Evolutionary conservation across 768 basidiomycete species (phyloP).

Genomic region (Russula olivacea): DNA sequence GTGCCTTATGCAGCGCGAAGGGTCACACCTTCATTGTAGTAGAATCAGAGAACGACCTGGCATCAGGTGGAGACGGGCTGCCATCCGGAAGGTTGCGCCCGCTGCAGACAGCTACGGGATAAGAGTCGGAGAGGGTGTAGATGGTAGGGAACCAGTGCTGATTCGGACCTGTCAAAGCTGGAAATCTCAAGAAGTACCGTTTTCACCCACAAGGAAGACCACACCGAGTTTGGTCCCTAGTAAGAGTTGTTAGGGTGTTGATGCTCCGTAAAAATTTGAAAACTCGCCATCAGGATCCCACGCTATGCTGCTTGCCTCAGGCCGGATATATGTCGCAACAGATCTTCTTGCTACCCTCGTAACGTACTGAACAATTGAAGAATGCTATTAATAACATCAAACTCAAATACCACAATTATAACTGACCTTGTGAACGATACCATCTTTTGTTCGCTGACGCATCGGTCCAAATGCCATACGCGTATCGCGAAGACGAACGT

Average conservation of each 20-base stretch:
- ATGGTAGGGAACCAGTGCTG: constrained; percentile 69
- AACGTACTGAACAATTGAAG: constrained; percentile 35
- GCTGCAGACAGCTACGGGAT: constrained; percentile 65
- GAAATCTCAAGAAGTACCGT: background rate
- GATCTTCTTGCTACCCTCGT: constrained; percentile 42
- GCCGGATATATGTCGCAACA: constrained; percentile 41
- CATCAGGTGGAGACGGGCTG: constrained; percentile 38
- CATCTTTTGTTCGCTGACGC: constrained; percentile 40
- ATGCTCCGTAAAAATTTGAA: background rate
- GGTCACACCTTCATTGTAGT: constrained; percentile 68
- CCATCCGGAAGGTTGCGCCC: constrained; percentile 54
- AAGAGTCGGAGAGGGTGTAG: constrained; percentile 58
- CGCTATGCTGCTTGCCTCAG: constrained; percentile 60
- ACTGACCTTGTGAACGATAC: constrained; percentile 50
- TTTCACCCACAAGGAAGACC: constrained; percentile 52
- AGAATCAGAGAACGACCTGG: constrained; percentile 59
- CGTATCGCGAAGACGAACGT: constrained; percentile 60
- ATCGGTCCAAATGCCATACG: constrained; percentile 68
- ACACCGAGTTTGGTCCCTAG: constrained; percentile 59
- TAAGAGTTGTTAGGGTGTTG: background rate
- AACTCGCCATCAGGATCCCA: constrained; percentile 63
- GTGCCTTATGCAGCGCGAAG: background rate
- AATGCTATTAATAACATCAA: constrained; percentile 19
- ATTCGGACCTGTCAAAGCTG: background rate
- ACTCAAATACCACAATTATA: background rate